phyloP scores from a whole-genome alignment of 345 rosid species.

The Eucalyptus sp. region DNA sequence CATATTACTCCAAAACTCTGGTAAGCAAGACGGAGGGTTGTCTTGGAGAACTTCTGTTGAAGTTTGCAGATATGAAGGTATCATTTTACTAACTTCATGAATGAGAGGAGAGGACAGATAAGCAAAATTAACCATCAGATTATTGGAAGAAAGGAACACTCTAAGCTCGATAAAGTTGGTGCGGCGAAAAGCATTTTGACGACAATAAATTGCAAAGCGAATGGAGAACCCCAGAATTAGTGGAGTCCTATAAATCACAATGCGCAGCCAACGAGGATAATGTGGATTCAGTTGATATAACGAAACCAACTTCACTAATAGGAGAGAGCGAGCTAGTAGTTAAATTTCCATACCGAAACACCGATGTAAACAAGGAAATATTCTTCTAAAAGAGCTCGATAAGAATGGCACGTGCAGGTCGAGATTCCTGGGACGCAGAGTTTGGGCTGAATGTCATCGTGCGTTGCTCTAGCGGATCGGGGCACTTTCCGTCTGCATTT shows the following conservation, averaged over 20 bases:
- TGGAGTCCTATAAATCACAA: background rate
- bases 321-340: background rate
- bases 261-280: background rate
- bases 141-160: background rate
- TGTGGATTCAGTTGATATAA: background rate
- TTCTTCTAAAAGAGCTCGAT: background rate
- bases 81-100: background rate
- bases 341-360: background rate
- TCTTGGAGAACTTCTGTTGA: background rate
- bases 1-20: background rate
- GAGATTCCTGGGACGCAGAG: background rate
- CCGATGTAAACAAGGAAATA: background rate
- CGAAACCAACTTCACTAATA: background rate
- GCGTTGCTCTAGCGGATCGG: accelerated
- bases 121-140: background rate
- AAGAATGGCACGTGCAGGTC: background rate
- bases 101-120: background rate
- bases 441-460: background rate
- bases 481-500: accelerated
- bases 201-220: background rate
- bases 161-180: background rate
- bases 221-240: background rate
- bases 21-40: background rate
- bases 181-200: background rate
- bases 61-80: background rate